Percentiles rank a stretch among this genome's conserved stretches.
phyloP scores from a whole-genome alignment of 768 basidiomycete genomes.

The Hypsizygus marmoreus region DNA sequence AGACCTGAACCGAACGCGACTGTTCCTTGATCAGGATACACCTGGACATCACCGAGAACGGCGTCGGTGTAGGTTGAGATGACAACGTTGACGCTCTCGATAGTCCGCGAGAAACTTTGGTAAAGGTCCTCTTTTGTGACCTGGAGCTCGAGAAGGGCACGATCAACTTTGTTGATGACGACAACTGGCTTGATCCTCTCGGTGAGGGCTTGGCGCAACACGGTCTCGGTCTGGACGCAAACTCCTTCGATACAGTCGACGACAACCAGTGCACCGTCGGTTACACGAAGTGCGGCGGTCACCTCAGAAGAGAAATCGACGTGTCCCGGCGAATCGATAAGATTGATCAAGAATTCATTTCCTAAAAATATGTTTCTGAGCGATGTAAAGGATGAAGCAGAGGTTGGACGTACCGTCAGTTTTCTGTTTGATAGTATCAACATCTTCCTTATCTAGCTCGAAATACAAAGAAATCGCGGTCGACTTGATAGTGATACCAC shows the following conservation, averaged over 20 bases:
- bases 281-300: constrained; percentile 98
- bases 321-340: constrained; percentile 99
- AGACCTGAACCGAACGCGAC: constrained; percentile 99
- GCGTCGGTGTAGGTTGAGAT: constrained; percentile 94
- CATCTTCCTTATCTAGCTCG: constrained; percentile 87
- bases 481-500: constrained; percentile 99
- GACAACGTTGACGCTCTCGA: constrained; percentile 97
- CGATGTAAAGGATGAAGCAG: neutral
- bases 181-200: constrained; percentile 99
- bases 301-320: constrained; percentile 99
- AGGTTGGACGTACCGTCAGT: constrained; percentile 65
- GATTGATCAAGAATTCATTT: constrained; percentile 97
- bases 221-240: constrained; percentile 99
- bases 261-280: constrained; percentile 98
- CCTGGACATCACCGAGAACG: constrained; percentile 95
- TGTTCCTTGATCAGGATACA: constrained; percentile 96
- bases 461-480: constrained; percentile 99
- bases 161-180: constrained; percentile 99
- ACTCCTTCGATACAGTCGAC: constrained; percentile 99
- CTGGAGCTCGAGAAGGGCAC: constrained; percentile 97
- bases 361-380: constrained; percentile 41
- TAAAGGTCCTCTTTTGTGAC: constrained; percentile 94
- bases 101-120: constrained; percentile 95
- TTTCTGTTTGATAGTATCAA: constrained; percentile 86
- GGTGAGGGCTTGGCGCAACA: constrained; percentile 92